phyloP scores from a whole-genome alignment of 495 filamentous ascomycete species.

The Penicillium malachiteum region DNA sequence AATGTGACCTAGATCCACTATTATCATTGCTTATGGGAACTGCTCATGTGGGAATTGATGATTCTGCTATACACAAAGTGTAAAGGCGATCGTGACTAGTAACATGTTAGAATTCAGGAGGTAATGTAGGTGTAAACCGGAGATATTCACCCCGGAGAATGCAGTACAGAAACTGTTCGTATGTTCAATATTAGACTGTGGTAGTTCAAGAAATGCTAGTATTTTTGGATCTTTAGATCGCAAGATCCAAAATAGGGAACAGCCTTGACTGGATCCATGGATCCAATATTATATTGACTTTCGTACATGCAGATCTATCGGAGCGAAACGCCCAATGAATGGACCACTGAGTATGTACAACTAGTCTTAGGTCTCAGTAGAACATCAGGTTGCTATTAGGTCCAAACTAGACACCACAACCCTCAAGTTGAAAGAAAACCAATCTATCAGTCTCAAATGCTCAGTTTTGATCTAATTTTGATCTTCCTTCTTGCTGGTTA shows the following conservation, averaged over 20 bases:
- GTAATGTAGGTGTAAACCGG: too few species aligned
- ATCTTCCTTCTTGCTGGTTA: background rate
- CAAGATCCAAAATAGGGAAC: background rate
- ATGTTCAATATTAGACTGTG: background rate
- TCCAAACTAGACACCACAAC: background rate
- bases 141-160: too few species aligned
- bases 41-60: background rate
- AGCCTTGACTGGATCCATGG: background rate
- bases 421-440: background rate
- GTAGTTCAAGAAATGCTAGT: background rate
- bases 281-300: background rate
- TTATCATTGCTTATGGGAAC: background rate
- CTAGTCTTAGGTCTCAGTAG: background rate
- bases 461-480: background rate
- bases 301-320: background rate
- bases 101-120: too few species aligned
- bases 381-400: background rate
- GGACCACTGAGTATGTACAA: background rate
- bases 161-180: too few species aligned
- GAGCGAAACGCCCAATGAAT: conserved; percentile 1
- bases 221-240: background rate
- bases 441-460: background rate
- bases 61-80: too few species aligned
- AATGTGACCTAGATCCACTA: background rate
- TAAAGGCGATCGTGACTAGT: too few species aligned